phyloP scores from a whole-genome alignment of 495 filamentous ascomycete genomes.

The Tuber melanosporum region DNA sequence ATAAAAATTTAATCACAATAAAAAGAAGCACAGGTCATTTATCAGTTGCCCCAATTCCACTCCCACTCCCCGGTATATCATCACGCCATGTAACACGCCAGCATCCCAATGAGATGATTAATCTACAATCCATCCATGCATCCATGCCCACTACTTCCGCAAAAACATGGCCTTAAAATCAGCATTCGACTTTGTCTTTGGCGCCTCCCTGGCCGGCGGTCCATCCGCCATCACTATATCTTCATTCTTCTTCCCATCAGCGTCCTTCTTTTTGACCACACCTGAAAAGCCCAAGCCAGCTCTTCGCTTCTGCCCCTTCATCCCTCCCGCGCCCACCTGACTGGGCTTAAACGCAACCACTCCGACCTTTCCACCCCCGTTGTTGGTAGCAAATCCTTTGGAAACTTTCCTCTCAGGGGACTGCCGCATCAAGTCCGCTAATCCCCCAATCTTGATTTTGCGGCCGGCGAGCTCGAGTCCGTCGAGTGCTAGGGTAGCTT shows the following conservation, averaged over 20 bases:
- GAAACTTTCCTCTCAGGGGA: constrained; percentile 52
- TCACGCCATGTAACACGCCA: neutral
- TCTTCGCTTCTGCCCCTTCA: constrained; percentile 32
- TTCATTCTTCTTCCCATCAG: constrained; percentile 47
- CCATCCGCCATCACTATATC: constrained; percentile 28
- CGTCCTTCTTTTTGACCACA: constrained; percentile 47
- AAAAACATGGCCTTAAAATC: constrained; percentile 79
- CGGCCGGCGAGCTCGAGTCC: constrained; percentile 62
- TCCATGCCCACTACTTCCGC: constrained; percentile 18
- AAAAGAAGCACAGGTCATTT: constrained; percentile 10
- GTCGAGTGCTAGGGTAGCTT: constrained; percentile 67
- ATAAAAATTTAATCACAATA: constrained; percentile 21
- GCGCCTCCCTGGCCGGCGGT: constrained; percentile 28
- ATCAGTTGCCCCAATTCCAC: constrained; percentile 3
- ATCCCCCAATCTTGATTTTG: constrained; percentile 61
- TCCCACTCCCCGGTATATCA: neutral
- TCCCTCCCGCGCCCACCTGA: constrained; percentile 31
- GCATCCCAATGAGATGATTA: neutral
- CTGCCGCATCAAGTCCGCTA: constrained; percentile 60
- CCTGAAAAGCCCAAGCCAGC: constrained; percentile 49
- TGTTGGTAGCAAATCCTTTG: constrained; percentile 45
- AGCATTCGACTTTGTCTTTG: constrained; percentile 66
- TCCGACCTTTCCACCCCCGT: constrained; percentile 48
- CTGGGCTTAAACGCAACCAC: constrained; percentile 45
- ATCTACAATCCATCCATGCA: neutral